Evolutionary conservation across 176 grass and related monocot species (phyloP), one percentile per base, ranked within the genome.

Genomic region (Oryza meyeriana): DNA sequence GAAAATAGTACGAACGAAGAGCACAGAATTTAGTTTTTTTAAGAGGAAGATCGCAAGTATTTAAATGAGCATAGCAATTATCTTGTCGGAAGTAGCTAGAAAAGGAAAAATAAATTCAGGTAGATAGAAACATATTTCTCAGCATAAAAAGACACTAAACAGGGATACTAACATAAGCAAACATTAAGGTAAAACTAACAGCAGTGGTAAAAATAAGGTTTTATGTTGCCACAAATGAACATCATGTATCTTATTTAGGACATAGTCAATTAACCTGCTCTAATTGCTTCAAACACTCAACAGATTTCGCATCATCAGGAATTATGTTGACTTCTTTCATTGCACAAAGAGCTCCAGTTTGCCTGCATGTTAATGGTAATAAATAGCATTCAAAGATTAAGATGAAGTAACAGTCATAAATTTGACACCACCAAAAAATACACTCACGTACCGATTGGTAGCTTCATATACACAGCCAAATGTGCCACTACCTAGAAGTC

Each of bases 321-420:
- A 98, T 98, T 72, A 98, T 93, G 89, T 98, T 98, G 10, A 98
- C 95, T 80, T 98, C 95, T 81, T 98, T 98, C 95, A 98, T 98
- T 48, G 95, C 95, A 93, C 95, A 98, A 65, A 94, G 88, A 72
- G 95, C 95, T 80, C 95, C 95, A 81, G 92, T 98, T 45, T 94
- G 79, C 79, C 95, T 97, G 77, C 52, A 76, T 67, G 79, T 83
- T 78, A 88, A 85, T 47, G 35, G n/a, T 35, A 83, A 26, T 24
- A 71, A 64, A 79, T 30, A 74, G 45, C 44, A 39, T 39, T 42
- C 13, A 76, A 65, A 80, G 71, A 48, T 78, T 52, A 92, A 76
- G 47, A 79, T 63, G 62, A 48, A 30, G 18, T 82, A 70, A 79
- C 24, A 55, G n/a, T 45, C 17, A 1, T 42, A 48, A 41, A 74